Evolutionary conservation across 148 eudicot genomes (phyloP).

Genomic region (Agrostemma githago): DNA sequence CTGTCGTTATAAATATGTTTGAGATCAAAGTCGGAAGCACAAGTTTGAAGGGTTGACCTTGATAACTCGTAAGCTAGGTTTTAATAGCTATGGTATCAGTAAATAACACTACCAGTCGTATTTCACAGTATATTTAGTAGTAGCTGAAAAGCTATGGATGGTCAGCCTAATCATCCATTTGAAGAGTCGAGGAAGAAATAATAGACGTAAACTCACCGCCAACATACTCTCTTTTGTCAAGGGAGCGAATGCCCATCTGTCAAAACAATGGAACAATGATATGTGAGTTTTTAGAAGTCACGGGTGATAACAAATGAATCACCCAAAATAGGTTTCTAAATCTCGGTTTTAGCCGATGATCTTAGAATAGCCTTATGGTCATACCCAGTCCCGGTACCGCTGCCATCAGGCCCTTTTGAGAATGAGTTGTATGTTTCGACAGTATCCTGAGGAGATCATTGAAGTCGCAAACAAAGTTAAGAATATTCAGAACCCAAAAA

Average conservation of each 20-base stretch:
- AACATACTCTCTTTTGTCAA: conserved; percentile 68
- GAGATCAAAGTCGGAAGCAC: neutral
- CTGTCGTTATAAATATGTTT: neutral
- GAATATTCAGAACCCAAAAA: neutral
- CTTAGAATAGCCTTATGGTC: neutral
- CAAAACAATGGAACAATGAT: conserved; percentile 9
- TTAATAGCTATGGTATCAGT: no score
- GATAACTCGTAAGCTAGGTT: no score
- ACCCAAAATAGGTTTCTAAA: neutral
- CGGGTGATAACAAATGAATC: neutral
- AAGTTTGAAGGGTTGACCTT: no score
- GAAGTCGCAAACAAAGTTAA: neutral
- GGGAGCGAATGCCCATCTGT: conserved; percentile 94
- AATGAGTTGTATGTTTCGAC: conserved; percentile 81
- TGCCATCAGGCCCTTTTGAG: conserved; percentile 45
- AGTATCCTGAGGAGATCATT: conserved; percentile 56
- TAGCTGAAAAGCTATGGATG: no score
- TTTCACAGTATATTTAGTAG: no score
- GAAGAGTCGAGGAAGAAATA: neutral
- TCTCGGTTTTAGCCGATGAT: neutral
- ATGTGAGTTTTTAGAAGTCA: conserved; percentile 1
- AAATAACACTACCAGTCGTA: no score
- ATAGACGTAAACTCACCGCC: conserved; percentile 38
- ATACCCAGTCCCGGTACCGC: conserved; percentile 92
- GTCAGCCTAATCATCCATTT: neutral